Evolutionary conservation across 139 green algal species (phyloP).

Genomic region (Chlorella vulgaris): DNA sequence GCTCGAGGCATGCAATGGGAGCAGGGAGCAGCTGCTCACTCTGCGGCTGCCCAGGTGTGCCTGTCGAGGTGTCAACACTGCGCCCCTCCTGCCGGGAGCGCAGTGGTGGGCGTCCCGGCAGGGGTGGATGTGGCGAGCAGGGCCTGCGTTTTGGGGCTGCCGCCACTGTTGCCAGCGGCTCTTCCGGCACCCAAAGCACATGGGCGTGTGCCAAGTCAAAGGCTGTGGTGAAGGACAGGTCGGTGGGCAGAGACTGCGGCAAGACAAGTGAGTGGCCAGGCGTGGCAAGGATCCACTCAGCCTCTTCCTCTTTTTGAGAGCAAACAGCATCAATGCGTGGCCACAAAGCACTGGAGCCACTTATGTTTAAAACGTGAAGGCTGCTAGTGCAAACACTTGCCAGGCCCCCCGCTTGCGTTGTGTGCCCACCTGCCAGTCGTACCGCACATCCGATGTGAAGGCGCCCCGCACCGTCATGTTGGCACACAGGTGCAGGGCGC

Average conservation of each 20-base stretch:
- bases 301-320: no score
- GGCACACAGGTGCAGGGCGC: constrained; percentile 69
- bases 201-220: constrained; percentile 51
- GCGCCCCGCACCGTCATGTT: constrained; percentile 69
- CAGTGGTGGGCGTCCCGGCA: not conserved
- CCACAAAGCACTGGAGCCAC: no score
- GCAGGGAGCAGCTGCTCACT: not conserved
- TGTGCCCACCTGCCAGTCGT: constrained; percentile 57
- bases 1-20: constrained; percentile 53
- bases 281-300: no score
- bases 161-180: constrained; percentile 30
- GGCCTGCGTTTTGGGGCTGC: not conserved
- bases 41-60: not conserved
- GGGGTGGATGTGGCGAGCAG: not conserved
- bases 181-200: constrained; percentile 61
- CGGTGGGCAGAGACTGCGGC: constrained; percentile 59
- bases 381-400: no score
- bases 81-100: not conserved
- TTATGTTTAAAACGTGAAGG: no score
- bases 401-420: no score
- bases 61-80: not conserved
- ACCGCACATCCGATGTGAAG: constrained; percentile 73
- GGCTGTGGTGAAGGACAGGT: constrained; percentile 65
- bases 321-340: no score
- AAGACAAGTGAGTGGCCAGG: not conserved